A percentile compares a stretch with the other conserved stretches of the same genome.
Conservation (phyloP, 2,329 filamentous ascomycete genomes). For the Arthroderma uncinatum region DNA sequence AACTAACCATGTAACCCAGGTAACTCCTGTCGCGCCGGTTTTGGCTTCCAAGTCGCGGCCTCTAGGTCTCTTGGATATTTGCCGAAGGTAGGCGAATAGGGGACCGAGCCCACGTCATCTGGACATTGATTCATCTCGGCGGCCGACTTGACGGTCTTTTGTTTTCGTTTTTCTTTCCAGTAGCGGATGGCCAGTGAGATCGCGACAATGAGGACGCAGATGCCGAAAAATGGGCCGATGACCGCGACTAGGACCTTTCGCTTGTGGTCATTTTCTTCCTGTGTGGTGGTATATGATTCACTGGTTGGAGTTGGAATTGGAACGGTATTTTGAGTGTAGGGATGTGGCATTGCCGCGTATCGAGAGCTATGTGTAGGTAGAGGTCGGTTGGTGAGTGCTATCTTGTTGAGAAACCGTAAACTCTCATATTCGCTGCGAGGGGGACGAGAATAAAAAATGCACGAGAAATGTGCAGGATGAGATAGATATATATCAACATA, state of each 20-base stretch:
- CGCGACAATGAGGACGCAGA: neutral
- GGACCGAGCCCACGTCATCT: neutral
- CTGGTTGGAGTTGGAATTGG: neutral
- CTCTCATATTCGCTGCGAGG: neutral
- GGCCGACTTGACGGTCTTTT: neutral
- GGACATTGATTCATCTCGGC: neutral
- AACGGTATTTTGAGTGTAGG: neutral
- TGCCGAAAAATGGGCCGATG: neutral
- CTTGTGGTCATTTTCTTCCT: neutral
- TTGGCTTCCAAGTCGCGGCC: neutral
- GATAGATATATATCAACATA: neutral
- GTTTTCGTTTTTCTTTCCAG: conserved; percentile 1
- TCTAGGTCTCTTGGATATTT: neutral
- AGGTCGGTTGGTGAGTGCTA: neutral
- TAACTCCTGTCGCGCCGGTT: neutral
- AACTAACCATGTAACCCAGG: neutral
- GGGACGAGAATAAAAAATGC: neutral
- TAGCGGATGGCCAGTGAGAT: neutral
- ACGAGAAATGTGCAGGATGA: neutral
- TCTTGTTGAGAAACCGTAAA: neutral
- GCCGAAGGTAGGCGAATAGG: neutral
- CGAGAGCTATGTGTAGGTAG: neutral
- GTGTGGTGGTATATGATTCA: neutral
- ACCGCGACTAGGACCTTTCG: neutral
- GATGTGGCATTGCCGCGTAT: neutral